Base-by-base conservation (phyloP, 2,329 filamentous ascomycete species). In the Cryphonectria japonica region DNA sequence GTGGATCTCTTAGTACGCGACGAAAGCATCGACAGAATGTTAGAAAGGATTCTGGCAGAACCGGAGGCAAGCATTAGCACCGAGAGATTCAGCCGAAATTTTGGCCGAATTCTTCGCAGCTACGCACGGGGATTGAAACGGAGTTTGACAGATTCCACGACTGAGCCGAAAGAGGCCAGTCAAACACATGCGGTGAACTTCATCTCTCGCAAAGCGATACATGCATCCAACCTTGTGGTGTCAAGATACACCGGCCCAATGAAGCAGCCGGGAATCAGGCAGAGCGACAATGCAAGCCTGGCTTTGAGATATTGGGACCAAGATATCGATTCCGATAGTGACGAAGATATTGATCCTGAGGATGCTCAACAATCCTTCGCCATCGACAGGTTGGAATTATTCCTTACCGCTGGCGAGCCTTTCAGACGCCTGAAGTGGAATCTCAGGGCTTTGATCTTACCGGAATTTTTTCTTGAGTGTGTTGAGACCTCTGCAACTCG, bases 351-450 rank as follows among this genome's bases (percentile, higher is more conserved):
- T 29, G 52, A 57, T 57, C 13, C 11, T 22, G 52, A 57, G 5
- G 52, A 57, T 14, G 52, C 26, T 16, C 52, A 57, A 16, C 52
- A 57, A 57, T 29, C n/a, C 11, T 57, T 57, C 6, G 26, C 52
- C 13, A 32, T 57, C 13, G 26, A 57, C 11, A 57, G 52, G 2
- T 14, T 57, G 26, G 52, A 57, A 32, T 57, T 26, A 16, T 57
- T 57, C 14, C n/a, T 57, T 16, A 57, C 52, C 52, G 16, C 52
- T 11, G 52, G 52, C 52, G 52, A 57, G 52, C 52, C 52, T 5
- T 57, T 57, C 52, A 57, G 52, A 14, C 52, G 26, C 13, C 52
- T 57, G 26, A 57, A 57, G 52, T 57, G 52, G 52, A 32, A 57
- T 7, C 52, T 57, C n/a, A 26, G 52, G 52, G 52, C n/a, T 16